phyloP scores from a whole-genome alignment of 2,329 filamentous ascomycete genomes.

The Lecanicillium sp. region DNA sequence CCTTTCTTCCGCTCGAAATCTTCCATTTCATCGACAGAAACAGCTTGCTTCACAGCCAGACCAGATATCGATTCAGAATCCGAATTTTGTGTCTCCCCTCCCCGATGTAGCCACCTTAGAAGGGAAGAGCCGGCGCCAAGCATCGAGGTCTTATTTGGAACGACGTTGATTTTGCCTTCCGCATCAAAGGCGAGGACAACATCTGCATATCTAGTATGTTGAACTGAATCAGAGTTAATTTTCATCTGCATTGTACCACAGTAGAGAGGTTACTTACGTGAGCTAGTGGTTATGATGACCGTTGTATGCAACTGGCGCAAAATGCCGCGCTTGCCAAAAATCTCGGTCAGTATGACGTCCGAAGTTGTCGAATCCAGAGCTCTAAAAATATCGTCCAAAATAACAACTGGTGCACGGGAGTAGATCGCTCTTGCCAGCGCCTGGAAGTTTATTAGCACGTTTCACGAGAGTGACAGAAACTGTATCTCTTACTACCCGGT shows the following conservation, averaged over 20 bases:
- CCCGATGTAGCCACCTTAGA: too few relatives aligned
- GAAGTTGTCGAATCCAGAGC: constrained; percentile 9
- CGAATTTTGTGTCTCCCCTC: too few relatives aligned
- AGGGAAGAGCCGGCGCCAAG: too few relatives aligned
- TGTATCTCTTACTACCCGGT: too few relatives aligned
- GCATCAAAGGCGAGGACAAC: not conserved
- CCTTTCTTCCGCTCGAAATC: not conserved
- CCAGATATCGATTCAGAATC: too few relatives aligned
- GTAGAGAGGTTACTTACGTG: constrained; percentile 5
- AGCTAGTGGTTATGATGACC: constrained; percentile 8
- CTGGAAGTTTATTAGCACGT: not conserved
- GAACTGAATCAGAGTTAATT: not conserved
- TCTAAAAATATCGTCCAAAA: constrained; percentile 60
- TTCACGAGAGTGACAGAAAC: not conserved
- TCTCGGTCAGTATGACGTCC: constrained; percentile 6
- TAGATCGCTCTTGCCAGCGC: constrained; percentile 77
- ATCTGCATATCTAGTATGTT: constrained; percentile 3
- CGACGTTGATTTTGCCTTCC: not conserved
- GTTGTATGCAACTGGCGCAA: constrained; percentile 12
- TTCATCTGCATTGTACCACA: not conserved
- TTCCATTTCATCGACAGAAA: too few relatives aligned
- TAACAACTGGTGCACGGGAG: constrained; percentile 77
- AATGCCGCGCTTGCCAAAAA: constrained; percentile 12
- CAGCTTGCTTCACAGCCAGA: too few relatives aligned
- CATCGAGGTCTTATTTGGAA: too few relatives aligned